A percentile compares a stretch with the other conserved stretches of the same genome.
phyloP scores from a whole-genome alignment of 2,329 filamentous ascomycete genomes.

The Hyphodiscus sp. region DNA sequence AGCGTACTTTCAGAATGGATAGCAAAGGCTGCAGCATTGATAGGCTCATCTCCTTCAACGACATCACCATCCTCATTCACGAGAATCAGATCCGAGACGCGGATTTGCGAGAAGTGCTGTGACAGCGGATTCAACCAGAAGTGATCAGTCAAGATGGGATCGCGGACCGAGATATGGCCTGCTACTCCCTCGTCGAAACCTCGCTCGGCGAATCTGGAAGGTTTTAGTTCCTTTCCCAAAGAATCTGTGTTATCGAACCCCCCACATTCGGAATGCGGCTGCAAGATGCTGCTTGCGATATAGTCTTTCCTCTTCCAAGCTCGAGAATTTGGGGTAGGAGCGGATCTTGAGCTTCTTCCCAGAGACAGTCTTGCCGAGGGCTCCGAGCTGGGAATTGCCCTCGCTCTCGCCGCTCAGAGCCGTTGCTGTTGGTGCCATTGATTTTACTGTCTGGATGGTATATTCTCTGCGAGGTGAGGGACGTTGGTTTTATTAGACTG shows the following conservation, averaged over 20 bases:
- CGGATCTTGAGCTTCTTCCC: slow-evolving; percentile 41
- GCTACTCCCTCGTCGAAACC: slow-evolving; percentile 51
- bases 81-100: slow-evolving; percentile 56
- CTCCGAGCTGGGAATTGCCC: not conserved
- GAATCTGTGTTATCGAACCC: not conserved
- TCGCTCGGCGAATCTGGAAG: slow-evolving; percentile 17
- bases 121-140: slow-evolving; percentile 57
- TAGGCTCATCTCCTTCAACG: slow-evolving; percentile 51
- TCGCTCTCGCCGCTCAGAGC: not conserved
- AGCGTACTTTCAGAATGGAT: slow-evolving; percentile 37
- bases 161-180: slow-evolving; percentile 51
- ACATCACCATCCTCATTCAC: slow-evolving; percentile 55
- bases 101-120: slow-evolving; percentile 54
- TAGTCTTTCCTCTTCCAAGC: slow-evolving; percentile 18
- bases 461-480: too few relatives aligned
- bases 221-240: not conserved
- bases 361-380: slow-evolving; percentile 39
- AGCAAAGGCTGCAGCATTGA: slow-evolving; percentile 41
- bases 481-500: too few relatives aligned
- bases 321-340: slow-evolving; percentile 32
- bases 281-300: slow-evolving; percentile 26
- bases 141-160: slow-evolving; percentile 33
- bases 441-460: not conserved
- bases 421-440: slow-evolving; percentile 1
- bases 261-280: slow-evolving; percentile 22